These are phyloP conservation scores for Candida qinlingensis DNA, from an alignment of 805 yeast species.

Conservation along the genomic window DNA sequence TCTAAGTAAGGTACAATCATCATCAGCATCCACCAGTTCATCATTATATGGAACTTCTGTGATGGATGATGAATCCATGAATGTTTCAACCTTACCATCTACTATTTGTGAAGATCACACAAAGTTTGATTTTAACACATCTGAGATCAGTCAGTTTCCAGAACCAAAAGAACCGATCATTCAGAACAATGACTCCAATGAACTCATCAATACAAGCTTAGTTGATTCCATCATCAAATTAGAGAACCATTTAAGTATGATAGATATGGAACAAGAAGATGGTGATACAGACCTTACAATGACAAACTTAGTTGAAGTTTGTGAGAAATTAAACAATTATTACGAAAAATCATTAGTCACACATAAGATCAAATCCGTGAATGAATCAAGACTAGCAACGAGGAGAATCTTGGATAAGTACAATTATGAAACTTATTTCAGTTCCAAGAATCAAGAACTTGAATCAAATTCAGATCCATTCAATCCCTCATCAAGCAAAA, in stretches of 20 bases:
- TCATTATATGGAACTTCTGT: slow-evolving; percentile 4
- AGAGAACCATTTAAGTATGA: slow-evolving; percentile 10
- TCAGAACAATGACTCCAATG: not conserved
- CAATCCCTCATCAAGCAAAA: not conserved
- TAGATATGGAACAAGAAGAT: not conserved
- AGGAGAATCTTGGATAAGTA: slow-evolving; percentile 31
- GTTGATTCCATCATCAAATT: slow-evolving; percentile 18
- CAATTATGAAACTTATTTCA: slow-evolving; percentile 39
- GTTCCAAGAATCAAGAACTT: slow-evolving; percentile 9
- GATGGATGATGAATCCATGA: slow-evolving; percentile 5
- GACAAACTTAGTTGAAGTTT: slow-evolving; percentile 7
- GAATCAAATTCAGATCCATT: no score
- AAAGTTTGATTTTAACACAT: not conserved
- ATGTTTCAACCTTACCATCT: slow-evolving; percentile 6
- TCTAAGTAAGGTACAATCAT: not conserved
- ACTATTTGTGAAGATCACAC: not conserved
- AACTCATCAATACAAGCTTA: slow-evolving; percentile 6
- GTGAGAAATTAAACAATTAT: slow-evolving; percentile 17
- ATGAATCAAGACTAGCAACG: slow-evolving; percentile 3
- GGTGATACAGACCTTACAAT: not conserved
- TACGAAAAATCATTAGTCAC: slow-evolving; percentile 11
- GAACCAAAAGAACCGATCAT: not conserved
- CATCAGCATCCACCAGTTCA: slow-evolving; percentile 4
- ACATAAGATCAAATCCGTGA: slow-evolving; percentile 6
- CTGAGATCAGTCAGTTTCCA: not conserved